A percentile compares a stretch with the other conserved stretches of the same genome.
These are phyloP conservation scores for Saitozyma podzolica DNA, from an alignment of 768 basidiomycete species.

Conservation along the genomic window DNA sequence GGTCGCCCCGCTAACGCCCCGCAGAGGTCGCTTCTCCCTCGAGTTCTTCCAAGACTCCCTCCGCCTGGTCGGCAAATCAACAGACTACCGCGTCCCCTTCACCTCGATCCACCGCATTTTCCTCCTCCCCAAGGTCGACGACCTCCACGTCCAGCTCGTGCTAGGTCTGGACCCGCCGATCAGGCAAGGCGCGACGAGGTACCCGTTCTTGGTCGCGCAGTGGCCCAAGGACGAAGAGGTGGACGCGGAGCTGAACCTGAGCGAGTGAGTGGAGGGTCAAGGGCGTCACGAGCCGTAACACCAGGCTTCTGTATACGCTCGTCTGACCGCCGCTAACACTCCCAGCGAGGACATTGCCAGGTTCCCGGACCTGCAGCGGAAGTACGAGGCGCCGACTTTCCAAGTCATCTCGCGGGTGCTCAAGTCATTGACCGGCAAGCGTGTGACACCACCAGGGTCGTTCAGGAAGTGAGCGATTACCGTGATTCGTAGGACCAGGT, in stretches of 20 bases:
- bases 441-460: constrained; percentile 80
- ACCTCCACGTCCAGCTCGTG: constrained; percentile 91
- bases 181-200: constrained; percentile 94
- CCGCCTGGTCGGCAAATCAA: constrained; percentile 94
- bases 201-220: constrained; percentile 97
- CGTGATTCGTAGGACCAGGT: not conserved
- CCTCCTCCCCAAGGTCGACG: constrained; percentile 87
- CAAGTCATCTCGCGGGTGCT: constrained; percentile 93
- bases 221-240: constrained; percentile 97
- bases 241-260: constrained; percentile 88
- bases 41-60: constrained; percentile 96
- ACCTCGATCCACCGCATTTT: constrained; percentile 82
- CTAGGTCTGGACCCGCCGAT: constrained; percentile 92
- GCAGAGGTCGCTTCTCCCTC: constrained; percentile 90
- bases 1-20: not conserved
- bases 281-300: no score
- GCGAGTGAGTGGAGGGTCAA: constrained; percentile 64
- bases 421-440: constrained; percentile 84
- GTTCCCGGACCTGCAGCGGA: constrained; percentile 81
- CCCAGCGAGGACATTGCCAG: constrained; percentile 53
- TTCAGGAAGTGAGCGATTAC: constrained; percentile 70
- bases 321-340: not conserved
- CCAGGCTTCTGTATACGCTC: not conserved
- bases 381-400: constrained; percentile 92
- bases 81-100: constrained; percentile 97